Conservation (phyloP, 495 filamentous ascomycete genomes). For the Lentithecium fluviatile region DNA sequence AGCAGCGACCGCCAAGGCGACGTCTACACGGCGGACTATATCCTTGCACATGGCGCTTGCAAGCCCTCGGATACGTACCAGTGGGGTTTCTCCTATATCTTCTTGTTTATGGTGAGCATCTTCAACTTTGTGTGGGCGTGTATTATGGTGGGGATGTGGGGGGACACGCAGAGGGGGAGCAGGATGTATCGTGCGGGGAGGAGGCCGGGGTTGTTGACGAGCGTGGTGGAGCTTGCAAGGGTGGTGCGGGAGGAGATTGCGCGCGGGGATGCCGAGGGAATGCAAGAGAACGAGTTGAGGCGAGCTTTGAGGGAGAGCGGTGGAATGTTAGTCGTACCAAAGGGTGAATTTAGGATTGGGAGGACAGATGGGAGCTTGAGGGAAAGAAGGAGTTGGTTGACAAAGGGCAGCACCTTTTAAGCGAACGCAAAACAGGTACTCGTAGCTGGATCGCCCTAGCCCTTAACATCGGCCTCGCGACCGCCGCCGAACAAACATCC, state of each 20-base stretch:
- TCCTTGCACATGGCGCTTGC: constrained; percentile 14
- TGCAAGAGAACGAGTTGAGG: constrained; percentile 30
- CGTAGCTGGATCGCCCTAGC: too few species aligned
- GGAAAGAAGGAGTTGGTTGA: constrained; percentile 8
- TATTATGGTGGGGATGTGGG: constrained; percentile 36
- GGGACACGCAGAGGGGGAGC: constrained; percentile 32
- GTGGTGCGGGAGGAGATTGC: constrained; percentile 36
- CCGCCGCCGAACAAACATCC: too few species aligned
- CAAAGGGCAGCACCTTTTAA: constrained; percentile 21
- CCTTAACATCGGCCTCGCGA: too few species aligned
- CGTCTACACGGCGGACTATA: constrained; percentile 9
- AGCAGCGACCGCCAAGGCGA: background rate
- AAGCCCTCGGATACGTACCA: constrained; percentile 26
- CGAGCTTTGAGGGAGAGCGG: constrained; percentile 31
- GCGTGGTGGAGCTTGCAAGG: constrained; percentile 30
- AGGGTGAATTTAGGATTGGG: constrained; percentile 12
- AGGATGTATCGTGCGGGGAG: constrained; percentile 31
- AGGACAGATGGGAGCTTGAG: constrained; percentile 8
- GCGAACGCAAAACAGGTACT: too few species aligned
- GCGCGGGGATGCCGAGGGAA: constrained; percentile 11
- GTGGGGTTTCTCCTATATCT: constrained; percentile 40
- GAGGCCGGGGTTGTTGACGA: constrained; percentile 26
- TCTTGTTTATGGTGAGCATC: constrained; percentile 33
- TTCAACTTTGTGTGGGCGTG: constrained; percentile 36
- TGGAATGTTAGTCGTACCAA: constrained; percentile 16